Conservation (phyloP, 2,329 filamentous ascomycete species). For the Aphanocladium album region DNA sequence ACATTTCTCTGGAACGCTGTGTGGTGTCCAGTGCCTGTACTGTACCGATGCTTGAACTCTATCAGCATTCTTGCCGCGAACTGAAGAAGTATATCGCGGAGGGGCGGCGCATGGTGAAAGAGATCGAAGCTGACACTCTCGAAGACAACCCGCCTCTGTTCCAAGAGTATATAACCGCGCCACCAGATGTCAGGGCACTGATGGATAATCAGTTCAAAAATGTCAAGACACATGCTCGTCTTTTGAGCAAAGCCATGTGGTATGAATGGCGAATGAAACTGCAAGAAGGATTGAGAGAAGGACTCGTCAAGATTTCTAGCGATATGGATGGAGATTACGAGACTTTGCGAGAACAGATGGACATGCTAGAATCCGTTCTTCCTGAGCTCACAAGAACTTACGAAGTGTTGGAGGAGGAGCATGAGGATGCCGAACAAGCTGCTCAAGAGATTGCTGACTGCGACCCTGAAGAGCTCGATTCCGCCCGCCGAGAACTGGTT, state of each 20-base stretch:
- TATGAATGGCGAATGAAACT: conserved; percentile 96
- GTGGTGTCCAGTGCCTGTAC: conserved; percentile 88
- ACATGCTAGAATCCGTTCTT: conserved; percentile 61
- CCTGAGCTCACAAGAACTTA: conserved; percentile 60
- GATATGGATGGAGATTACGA: conserved; percentile 73
- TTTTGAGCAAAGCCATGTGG: conserved; percentile 94
- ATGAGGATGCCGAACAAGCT: conserved; percentile 62
- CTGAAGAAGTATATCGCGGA: conserved; percentile 96
- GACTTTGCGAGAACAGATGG: conserved; percentile 61
- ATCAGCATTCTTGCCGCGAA: conserved; percentile 92
- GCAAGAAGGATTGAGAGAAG: conserved; percentile 73
- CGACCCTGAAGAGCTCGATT: conserved; percentile 72
- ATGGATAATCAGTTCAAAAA: conserved; percentile 99
- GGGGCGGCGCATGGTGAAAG: conserved; percentile 80
- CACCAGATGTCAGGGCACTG: conserved; percentile 73
- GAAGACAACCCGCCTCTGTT: conserved; percentile 90
- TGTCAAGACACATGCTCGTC: conserved; percentile 84
- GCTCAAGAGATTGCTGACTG: conserved; percentile 72
- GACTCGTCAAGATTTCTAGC: conserved; percentile 67
- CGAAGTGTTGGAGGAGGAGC: conserved; percentile 57
- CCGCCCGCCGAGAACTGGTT: conserved; percentile 64
- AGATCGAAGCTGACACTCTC: conserved; percentile 84
- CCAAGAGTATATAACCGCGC: conserved; percentile 81
- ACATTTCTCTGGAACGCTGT: conserved; percentile 64
- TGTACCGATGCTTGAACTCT: conserved; percentile 87